A percentile compares a stretch with the other conserved stretches of the same genome.
Evolutionary conservation across 805 yeast genomes (phyloP).

Genomic region (Cyberlindnera americana): DNA sequence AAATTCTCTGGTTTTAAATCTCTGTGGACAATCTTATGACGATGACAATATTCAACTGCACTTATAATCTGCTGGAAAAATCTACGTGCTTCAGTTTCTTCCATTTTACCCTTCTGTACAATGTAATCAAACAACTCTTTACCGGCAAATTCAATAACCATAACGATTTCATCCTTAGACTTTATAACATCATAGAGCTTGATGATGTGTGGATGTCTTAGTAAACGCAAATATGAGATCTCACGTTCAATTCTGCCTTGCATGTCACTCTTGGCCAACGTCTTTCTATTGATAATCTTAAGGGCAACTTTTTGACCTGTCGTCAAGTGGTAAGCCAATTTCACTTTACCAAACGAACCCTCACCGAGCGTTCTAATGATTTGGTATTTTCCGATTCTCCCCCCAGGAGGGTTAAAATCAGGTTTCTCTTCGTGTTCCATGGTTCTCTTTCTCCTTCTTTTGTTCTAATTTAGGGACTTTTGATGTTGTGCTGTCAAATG

Average conservation of each 20-base stretch:
- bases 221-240: constrained; percentile 78
- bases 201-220: constrained; percentile 95
- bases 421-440: constrained; percentile 28
- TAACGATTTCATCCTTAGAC: constrained; percentile 90
- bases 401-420: constrained; percentile 30
- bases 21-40: constrained; percentile 94
- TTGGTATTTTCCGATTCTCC: constrained; percentile 86
- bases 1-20: constrained; percentile 95
- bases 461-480: not conserved
- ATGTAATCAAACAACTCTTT: constrained; percentile 93
- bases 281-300: constrained; percentile 87
- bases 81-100: constrained; percentile 85
- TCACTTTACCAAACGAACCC: constrained; percentile 96
- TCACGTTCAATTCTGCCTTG: constrained; percentile 95
- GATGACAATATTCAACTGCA: constrained; percentile 94
- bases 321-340: constrained; percentile 81
- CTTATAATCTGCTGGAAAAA: constrained; percentile 96
- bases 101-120: constrained; percentile 90
- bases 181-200: constrained; percentile 93
- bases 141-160: constrained; percentile 98
- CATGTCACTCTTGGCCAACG: constrained; percentile 93
- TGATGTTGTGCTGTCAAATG: not conserved
- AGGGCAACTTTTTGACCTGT: constrained; percentile 92
- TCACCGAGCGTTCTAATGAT: constrained; percentile 91
- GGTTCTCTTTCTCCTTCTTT: not conserved